Evolutionary conservation across 768 basidiomycete species (phyloP).

Genomic region (Exsudoporus frostii): DNA sequence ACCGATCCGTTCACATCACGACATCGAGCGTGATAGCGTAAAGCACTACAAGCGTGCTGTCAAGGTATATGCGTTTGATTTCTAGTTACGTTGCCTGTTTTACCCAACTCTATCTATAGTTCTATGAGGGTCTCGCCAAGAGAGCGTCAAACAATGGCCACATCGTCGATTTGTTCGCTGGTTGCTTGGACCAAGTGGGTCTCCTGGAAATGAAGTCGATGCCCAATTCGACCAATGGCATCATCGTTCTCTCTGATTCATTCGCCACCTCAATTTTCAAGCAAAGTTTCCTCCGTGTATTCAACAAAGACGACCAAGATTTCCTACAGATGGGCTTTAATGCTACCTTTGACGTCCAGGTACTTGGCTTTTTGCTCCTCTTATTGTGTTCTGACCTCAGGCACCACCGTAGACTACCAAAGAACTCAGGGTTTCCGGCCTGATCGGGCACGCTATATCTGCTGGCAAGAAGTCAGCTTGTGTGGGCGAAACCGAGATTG

Average conservation of each 20-base stretch:
- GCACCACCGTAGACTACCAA: slow-evolving; percentile 76
- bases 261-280: slow-evolving; percentile 99
- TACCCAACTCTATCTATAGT: slow-evolving; percentile 46
- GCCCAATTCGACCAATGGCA: slow-evolving; percentile 94
- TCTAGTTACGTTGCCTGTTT: background rate
- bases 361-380: slow-evolving; percentile 28
- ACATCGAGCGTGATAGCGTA: slow-evolving; percentile 93
- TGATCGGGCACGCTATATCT: slow-evolving; percentile 97
- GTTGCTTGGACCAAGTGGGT: slow-evolving; percentile 97
- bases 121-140: slow-evolving; percentile 92
- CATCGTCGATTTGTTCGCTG: slow-evolving; percentile 92
- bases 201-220: slow-evolving; percentile 96
- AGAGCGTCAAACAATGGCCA: slow-evolving; percentile 94
- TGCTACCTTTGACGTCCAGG: slow-evolving; percentile 97
- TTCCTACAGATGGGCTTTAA: slow-evolving; percentile 97
- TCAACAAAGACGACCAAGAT: slow-evolving; percentile 91
- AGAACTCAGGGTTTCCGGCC: slow-evolving; percentile 95
- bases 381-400: background rate
- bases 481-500: slow-evolving; percentile 98
- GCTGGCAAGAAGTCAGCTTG: slow-evolving; percentile 95
- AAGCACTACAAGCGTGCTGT: slow-evolving; percentile 97
- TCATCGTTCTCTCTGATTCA: slow-evolving; percentile 93
- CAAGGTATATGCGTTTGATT: slow-evolving; percentile 57
- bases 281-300: slow-evolving; percentile 91
- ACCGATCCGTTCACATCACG: slow-evolving; percentile 97